Evolutionary conservation across 306 rosid species (phyloP), one percentile per base, ranked within the genome.

Genomic region (barrel medic (Medicago truncatula)): DNA sequence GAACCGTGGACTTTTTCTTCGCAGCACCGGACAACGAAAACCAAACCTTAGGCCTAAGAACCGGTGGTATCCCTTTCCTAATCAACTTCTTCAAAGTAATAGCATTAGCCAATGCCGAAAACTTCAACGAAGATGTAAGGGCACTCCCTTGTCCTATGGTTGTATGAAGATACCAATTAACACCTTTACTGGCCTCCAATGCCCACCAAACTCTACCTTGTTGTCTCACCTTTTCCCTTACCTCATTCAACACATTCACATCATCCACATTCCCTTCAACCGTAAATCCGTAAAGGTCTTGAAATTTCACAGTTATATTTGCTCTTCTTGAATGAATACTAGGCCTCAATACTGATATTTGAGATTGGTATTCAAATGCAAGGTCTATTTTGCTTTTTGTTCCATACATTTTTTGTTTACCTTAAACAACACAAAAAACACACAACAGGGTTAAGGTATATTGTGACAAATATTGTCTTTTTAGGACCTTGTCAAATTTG

Each of bases 241-340:
- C 97, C 86, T 96, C 99, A 79, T 96, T 96, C 87, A 96, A 76
- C 86, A 96, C 93, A 69, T 96, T 95, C 13, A 92, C 99, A 85
- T 96, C 98, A 73, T 96, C 99, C 71, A 96, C 99, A 92, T 90
- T 96, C 83, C 99, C 99, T 83, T 96, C 99, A 18, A 96, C 99
- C 5, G 93, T 82, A 75, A 96, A 96, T 53, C 92, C 97, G 74
- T 96, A 96, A 50, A 96, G 96, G 86, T 96, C 99, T 83, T 96
- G 99, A 74, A 96, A 96, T 81, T 96, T 96, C 11, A 96, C 99
- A 0, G 96, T 89, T 21, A 96, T 88, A 87, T 96, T 90, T 9
- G 99, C 99, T 67, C 97, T 84, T 79, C 98, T 88, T 12, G 96
- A 70, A 73, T 96, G 91, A 84, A 96, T 92, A 88, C 99, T 96